A percentile compares a stretch with the other conserved stretches of the same genome.
These are phyloP conservation scores for Botrytis aclada DNA, from an alignment of 2,329 filamentous ascomycete species.

Conservation along the genomic window DNA sequence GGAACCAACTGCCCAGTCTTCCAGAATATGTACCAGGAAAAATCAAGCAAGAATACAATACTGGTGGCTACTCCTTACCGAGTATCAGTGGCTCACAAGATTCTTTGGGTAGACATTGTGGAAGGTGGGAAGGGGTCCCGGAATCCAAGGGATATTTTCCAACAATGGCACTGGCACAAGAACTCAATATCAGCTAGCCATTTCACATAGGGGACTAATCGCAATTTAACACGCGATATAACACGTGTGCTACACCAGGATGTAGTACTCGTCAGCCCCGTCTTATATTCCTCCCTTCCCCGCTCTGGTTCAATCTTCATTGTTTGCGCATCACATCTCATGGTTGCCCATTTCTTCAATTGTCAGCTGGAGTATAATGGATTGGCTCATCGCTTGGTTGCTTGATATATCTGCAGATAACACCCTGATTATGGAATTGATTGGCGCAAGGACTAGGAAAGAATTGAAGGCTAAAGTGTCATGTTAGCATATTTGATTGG, in stretches of 20 bases:
- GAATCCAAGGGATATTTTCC: constrained; percentile 37
- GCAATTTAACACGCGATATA: neutral
- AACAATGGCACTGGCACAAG: constrained; percentile 31
- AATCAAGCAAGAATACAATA: constrained; percentile 33
- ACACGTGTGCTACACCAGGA: neutral
- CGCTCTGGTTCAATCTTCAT: neutral
- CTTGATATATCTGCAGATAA: neutral
- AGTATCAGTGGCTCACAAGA: constrained; percentile 30
- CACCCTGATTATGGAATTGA: neutral
- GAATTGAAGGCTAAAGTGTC: constrained; percentile 2
- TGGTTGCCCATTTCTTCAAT: neutral
- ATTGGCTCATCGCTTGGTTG: constrained; percentile 11
- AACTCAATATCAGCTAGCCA: constrained; percentile 34
- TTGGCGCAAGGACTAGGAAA: constrained; percentile 12
- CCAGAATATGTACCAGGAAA: constrained; percentile 30
- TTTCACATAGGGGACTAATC: neutral
- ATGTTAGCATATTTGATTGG: constrained; percentile 3
- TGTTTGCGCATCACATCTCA: constrained; percentile 3
- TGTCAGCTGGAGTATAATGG: constrained; percentile 4
- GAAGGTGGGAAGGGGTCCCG: constrained; percentile 36
- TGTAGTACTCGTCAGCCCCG: neutral
- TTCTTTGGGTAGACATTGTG: constrained; percentile 32
- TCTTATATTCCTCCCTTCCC: neutral
- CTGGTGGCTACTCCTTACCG: constrained; percentile 30
- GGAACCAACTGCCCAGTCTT: constrained; percentile 32